These are phyloP conservation scores for Saccharomycopsis olivae DNA, from an alignment of 805 yeast species.

Conservation along the genomic window DNA sequence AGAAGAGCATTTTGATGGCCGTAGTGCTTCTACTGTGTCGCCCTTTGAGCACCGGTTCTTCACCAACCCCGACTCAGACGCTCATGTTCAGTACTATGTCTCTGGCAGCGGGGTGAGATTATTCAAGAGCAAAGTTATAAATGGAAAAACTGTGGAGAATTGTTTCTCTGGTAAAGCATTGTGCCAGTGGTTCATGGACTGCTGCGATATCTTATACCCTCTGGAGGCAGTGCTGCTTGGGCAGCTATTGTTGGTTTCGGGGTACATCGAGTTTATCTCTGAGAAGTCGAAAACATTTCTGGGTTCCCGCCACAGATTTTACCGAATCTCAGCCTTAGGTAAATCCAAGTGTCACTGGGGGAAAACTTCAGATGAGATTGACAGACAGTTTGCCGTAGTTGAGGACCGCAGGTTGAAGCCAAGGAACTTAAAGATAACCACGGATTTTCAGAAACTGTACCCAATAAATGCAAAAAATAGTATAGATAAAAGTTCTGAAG, in stretches of 20 bases:
- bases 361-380: not conserved
- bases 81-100: conserved; percentile 70
- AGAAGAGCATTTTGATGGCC: no score
- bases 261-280: conserved; percentile 36
- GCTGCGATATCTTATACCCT: conserved; percentile 56
- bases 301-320: conserved; percentile 23
- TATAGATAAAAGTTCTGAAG: no score
- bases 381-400: not conserved
- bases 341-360: conserved; percentile 29
- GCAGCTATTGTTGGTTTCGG: conserved; percentile 35
- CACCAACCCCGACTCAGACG: conserved; percentile 81
- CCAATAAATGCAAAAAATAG: not conserved
- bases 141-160: conserved; percentile 17
- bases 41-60: conserved; percentile 73
- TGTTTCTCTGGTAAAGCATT: conserved; percentile 67
- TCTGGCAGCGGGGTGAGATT: conserved; percentile 56
- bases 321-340: conserved; percentile 35
- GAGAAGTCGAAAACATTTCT: no score
- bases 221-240: conserved; percentile 47
- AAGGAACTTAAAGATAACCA: no score
- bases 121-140: conserved; percentile 29
- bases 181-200: conserved; percentile 84
- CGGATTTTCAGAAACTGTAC: no score
- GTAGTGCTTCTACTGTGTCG: no score
- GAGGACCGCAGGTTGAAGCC: no score